phyloP scores from a whole-genome alignment of 78 protist species.

The Dictyostelium citrinum region DNA sequence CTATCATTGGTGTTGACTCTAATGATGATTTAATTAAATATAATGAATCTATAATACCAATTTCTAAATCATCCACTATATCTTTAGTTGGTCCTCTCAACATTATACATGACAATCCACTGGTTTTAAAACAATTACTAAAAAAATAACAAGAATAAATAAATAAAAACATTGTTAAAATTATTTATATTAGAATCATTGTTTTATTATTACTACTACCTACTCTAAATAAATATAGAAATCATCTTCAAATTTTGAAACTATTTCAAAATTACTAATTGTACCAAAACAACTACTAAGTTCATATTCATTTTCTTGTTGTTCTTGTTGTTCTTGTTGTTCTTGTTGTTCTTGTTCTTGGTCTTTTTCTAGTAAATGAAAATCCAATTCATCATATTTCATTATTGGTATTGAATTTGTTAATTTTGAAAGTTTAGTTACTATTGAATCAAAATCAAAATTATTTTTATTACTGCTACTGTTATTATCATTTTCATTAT shows the following conservation, averaged over 20 bases:
- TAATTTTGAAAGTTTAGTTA: not conserved
- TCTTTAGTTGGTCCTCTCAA: slow-evolving; percentile 64
- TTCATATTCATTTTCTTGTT: not conserved
- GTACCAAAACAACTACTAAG: not conserved
- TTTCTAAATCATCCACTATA: slow-evolving; percentile 60
- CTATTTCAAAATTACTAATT: not conserved
- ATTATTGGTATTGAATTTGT: not conserved
- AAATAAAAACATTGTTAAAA: not conserved
- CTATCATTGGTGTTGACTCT: slow-evolving; percentile 25
- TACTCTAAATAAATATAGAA: not conserved
- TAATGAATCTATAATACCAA: slow-evolving; percentile 65
- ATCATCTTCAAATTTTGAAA: slow-evolving; percentile 16
- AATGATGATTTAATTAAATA: slow-evolving; percentile 42
- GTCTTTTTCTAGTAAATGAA: not conserved
- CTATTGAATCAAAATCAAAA: not conserved
- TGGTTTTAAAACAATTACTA: not conserved
- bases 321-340: not conserved
- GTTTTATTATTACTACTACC: not conserved
- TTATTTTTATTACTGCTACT: not conserved
- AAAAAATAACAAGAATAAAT: not conserved
- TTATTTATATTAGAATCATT: no score
- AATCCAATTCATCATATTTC: slow-evolving; percentile 20
- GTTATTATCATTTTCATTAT: not conserved
- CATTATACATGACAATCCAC: slow-evolving; percentile 13
- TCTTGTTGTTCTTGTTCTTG: not conserved